phyloP scores from a whole-genome alignment of 2,329 filamentous ascomycete genomes.

The Mycogone perniciosa region DNA sequence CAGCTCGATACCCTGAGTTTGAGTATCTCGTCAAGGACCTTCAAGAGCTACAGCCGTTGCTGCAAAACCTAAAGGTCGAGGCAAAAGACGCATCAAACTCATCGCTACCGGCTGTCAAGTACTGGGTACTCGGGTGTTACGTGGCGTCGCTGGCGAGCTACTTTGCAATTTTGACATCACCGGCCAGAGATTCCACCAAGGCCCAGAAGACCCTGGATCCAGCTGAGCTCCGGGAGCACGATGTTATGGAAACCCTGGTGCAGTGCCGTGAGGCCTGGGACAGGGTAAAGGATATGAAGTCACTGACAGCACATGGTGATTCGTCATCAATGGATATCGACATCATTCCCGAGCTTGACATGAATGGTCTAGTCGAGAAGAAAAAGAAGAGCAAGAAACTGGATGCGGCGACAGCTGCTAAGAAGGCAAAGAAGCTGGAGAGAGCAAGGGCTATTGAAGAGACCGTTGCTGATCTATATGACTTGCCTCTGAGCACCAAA shows the following conservation, averaged over 20 bases:
- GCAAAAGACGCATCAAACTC: slow-evolving; percentile 46
- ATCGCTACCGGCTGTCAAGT: slow-evolving; percentile 62
- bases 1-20: slow-evolving; percentile 84
- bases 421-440: slow-evolving; percentile 37
- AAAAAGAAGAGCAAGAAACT: slow-evolving; percentile 22
- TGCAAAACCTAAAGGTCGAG: slow-evolving; percentile 52
- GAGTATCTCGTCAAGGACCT: slow-evolving; percentile 80
- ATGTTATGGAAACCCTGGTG: slow-evolving; percentile 80
- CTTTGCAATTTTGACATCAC: slow-evolving; percentile 85
- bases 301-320: slow-evolving; percentile 36
- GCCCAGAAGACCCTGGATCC: slow-evolving; percentile 60
- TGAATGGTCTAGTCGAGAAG: slow-evolving; percentile 21
- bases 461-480: slow-evolving; percentile 62
- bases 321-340: slow-evolving; percentile 22
- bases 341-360: slow-evolving; percentile 13
- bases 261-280: slow-evolving; percentile 77
- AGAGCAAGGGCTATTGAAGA: slow-evolving; percentile 60
- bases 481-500: slow-evolving; percentile 48
- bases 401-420: slow-evolving; percentile 15
- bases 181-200: slow-evolving; percentile 53
- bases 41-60: slow-evolving; percentile 59
- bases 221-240: slow-evolving; percentile 77
- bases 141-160: slow-evolving; percentile 85
- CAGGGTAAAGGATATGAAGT: slow-evolving; percentile 59
- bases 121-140: slow-evolving; percentile 78